Evolutionary conservation across 345 rosid species (phyloP), one percentile per base, ranked within the genome.

Genomic region (Hibiscus trionum): DNA sequence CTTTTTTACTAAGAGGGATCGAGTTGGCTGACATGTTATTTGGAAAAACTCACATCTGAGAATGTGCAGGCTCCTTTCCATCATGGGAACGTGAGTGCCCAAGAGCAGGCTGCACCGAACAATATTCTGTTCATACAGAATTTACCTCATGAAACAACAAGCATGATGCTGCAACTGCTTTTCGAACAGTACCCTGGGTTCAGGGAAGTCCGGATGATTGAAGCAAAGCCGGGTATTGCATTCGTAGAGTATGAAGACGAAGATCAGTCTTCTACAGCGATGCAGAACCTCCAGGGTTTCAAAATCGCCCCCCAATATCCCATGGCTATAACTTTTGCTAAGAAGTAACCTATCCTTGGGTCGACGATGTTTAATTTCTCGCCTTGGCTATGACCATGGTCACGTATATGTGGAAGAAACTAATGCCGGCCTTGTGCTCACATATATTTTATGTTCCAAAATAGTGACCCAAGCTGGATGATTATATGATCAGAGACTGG

Each of bases 181-280:
- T 93, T 96, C 73, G 73, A 83, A 56, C 96, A 89, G 60, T 96
- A 85, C 74, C 93, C 94, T 0, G 99, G 99, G 46, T 96, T 89
- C 76, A 96, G 80, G 77, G 99, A 96, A 84, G 96, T 89, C 53
- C 79, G 98, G 61, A 96, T 93, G 99, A 79, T 89, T 21, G 89
- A 86, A 76, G 96, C 98, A 15, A 93, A 89, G 73, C 99, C 98
- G 9, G 97, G 98, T 50, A 96, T 96, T 61, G 98, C 99, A 0
- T 93, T 93, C 67, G 93, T 91, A 4, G 99, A 96, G 73, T 93
- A 73, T 42, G 99, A 89, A 79, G 96, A 93, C 42, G 98, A 95
- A 15, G 87, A 77, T 72, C 93, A 95, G 71, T 88, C 97, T 14
- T 87, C 88, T 59, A 83, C 87, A 84, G 93, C 99, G 42, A 86